A percentile compares a stretch with the other conserved stretches of the same genome.
Conservation (phyloP, 345 rosid genomes). For the Murraya koenigii region DNA sequence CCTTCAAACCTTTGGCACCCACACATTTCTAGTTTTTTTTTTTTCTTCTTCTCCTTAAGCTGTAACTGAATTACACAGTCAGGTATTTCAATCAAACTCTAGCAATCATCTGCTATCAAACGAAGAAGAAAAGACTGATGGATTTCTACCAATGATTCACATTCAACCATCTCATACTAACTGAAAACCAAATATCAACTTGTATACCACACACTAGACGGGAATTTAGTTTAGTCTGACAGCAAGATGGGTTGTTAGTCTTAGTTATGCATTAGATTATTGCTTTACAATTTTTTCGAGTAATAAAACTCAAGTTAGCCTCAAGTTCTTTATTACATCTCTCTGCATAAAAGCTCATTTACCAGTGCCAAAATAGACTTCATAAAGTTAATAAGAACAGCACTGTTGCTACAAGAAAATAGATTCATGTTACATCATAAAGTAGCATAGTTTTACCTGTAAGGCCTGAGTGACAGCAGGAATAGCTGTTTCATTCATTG, state of each 20-base stretch:
- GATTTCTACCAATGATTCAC: not conserved
- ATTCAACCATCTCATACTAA: not conserved
- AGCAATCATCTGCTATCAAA: not conserved
- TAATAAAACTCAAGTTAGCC: not conserved
- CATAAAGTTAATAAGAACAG: not conserved
- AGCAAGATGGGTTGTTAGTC: not conserved
- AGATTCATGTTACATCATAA: not conserved
- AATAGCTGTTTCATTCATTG: constrained; percentile 61
- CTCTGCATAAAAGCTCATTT: not conserved
- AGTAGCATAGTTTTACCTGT: constrained; percentile 37
- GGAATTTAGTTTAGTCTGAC: not conserved
- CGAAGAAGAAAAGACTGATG: not conserved
- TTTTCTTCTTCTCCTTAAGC: not conserved
- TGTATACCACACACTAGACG: not conserved
- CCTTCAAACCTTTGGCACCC: not conserved
- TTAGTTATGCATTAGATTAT: not conserved
- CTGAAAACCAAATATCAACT: not conserved
- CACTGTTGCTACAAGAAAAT: not conserved
- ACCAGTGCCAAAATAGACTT: not conserved
- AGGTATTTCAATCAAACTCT: not conserved
- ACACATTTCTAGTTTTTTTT: not conserved
- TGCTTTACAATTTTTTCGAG: not conserved
- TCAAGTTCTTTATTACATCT: not conserved
- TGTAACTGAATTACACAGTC: not conserved
- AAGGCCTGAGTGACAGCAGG: constrained; percentile 58